phyloP scores from a whole-genome alignment of 2,329 filamentous ascomycete species.

The Mycosphaerella arachidis region DNA sequence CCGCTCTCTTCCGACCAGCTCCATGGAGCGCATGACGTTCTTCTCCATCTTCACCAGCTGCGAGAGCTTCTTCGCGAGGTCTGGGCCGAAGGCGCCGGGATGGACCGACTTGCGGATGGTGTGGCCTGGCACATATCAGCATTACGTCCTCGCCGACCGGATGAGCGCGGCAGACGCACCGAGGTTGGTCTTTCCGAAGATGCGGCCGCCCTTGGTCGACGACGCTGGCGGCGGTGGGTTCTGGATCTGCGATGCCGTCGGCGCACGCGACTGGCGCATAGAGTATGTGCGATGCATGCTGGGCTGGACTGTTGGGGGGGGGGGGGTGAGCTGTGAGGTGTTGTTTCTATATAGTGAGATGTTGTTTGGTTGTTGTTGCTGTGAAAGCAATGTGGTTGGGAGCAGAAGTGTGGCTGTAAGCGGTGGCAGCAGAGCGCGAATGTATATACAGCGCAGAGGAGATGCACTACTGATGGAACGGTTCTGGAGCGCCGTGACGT shows the following conservation, averaged over 20 bases:
- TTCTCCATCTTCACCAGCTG: conserved; percentile 99
- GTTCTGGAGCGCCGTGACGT: not conserved
- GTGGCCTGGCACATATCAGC: conserved; percentile 50
- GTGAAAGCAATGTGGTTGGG: not conserved
- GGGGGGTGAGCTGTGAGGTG: not conserved
- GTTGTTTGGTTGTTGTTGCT: conserved; percentile 2
- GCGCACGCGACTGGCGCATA: conserved; percentile 94
- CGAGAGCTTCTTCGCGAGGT: conserved; percentile 94
- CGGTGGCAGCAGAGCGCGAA: not conserved
- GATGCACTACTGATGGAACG: not conserved
- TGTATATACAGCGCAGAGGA: not conserved
- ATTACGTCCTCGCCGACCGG: not conserved
- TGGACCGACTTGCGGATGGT: conserved; percentile 64
- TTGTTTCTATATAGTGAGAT: not conserved
- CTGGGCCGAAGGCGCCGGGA: conserved; percentile 73
- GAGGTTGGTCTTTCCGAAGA: conserved; percentile 82
- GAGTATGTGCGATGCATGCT: conserved; percentile 97
- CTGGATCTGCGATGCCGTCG: conserved; percentile 85
- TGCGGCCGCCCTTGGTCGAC: conserved; percentile 80
- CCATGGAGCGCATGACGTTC: conserved; percentile 98
- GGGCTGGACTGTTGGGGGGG: conserved; percentile 12
- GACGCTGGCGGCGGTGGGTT: conserved; percentile 91
- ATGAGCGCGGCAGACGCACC: conserved; percentile 54
- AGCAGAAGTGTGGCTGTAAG: not conserved
- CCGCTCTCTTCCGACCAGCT: conserved; percentile 87